Evolutionary conservation across 495 filamentous ascomycete genomes (phyloP).

Genomic region (Hypoxylon cercidicola): DNA sequence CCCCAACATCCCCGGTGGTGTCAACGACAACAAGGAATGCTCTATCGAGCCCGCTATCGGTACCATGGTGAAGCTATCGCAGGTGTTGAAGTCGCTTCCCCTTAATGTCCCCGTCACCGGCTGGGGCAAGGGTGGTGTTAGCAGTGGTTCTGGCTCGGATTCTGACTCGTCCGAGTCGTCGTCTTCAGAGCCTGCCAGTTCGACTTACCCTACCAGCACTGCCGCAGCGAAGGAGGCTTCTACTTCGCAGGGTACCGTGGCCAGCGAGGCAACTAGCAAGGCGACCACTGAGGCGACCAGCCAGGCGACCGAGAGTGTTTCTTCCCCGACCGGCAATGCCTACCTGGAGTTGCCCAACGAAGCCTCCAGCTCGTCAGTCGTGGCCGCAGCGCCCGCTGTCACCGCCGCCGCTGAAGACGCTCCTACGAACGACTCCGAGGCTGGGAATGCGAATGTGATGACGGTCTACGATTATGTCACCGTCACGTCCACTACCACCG

Average conservation of each 20-base stretch:
- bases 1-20: conserved; percentile 55
- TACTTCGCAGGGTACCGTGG: conserved; percentile 2
- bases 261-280: conserved; percentile 3
- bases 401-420: conserved; percentile 37
- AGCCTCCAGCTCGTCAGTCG: conserved; percentile 54
- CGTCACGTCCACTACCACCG: conserved; percentile 53
- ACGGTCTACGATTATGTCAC: conserved; percentile 66
- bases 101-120: conserved; percentile 66
- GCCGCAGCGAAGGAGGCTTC: conserved; percentile 4
- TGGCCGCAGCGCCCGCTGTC: conserved; percentile 45
- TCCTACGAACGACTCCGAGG: conserved; percentile 45
- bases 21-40: conserved; percentile 58
- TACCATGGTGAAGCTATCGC: conserved; percentile 42
- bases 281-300: not conserved
- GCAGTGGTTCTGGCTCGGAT: conserved; percentile 33
- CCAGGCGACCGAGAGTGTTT: not conserved
- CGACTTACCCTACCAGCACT: conserved; percentile 22
- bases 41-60: conserved; percentile 56
- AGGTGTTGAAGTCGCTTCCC: conserved; percentile 59
- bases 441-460: conserved; percentile 54
- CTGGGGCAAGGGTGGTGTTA: conserved; percentile 50
- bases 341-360: conserved; percentile 28
- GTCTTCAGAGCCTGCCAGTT: conserved; percentile 1
- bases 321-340: conserved; percentile 21
- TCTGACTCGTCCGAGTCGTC: conserved; percentile 6